These are phyloP conservation scores for Ballota nigra DNA, from an alignment of 257 asterid species.

Conservation along the genomic window DNA sequence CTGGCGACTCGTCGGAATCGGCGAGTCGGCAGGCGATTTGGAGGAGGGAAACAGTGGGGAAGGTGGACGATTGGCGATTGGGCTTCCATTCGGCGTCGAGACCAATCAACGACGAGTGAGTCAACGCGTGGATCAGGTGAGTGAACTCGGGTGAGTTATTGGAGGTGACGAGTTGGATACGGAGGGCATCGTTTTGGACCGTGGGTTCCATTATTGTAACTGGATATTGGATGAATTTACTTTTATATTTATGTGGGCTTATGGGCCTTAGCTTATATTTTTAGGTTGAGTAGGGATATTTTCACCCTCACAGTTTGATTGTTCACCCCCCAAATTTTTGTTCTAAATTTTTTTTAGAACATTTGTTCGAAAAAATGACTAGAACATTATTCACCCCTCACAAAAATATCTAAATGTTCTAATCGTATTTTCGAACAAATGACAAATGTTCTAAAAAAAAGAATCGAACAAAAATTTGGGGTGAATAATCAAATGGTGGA, in stretches of 20 bases:
- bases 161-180: constrained; percentile 51
- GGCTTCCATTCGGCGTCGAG: constrained; percentile 99
- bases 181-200: constrained; percentile 20
- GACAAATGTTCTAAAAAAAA: too few species aligned
- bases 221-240: not conserved
- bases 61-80: constrained; percentile 48
- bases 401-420: too few species aligned
- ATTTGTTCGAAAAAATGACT: too few species aligned
- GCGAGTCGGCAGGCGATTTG: constrained; percentile 82
- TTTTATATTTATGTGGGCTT: constrained; percentile 14
- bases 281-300: too few species aligned
- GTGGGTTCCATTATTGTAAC: constrained; percentile 39
- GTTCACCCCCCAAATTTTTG: too few species aligned
- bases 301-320: too few species aligned
- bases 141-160: constrained; percentile 69
- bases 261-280: not conserved
- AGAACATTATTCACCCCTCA: too few species aligned
- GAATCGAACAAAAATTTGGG: too few species aligned
- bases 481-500: too few species aligned
- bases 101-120: constrained; percentile 63
- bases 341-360: too few species aligned
- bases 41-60: constrained; percentile 79
- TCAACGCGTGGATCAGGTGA: constrained; percentile 48
- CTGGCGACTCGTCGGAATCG: constrained; percentile 37
- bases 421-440: too few species aligned